Base-by-base conservation (phyloP, 2,329 filamentous ascomycete genomes). In the Nannizziopsis arthrosporioides region DNA sequence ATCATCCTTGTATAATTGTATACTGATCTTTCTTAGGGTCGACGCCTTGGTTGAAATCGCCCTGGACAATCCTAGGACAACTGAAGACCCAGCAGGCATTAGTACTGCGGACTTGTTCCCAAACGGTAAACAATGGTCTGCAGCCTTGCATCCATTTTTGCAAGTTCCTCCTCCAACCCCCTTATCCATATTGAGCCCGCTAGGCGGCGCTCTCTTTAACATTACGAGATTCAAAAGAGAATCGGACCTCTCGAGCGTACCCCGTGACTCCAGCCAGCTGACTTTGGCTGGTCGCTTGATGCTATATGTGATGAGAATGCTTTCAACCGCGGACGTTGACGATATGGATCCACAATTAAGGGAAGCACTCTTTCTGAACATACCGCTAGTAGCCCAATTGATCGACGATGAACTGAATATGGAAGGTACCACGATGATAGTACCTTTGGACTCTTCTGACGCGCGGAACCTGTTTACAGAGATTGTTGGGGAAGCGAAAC, bases 231-330 rank as follows among this genome's bases (percentile, higher is more conserved):
- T 61, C 3, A 18, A 65, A 54, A 50, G 59, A 46, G 49, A 61
- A 15, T 43, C 40, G 52, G 53, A 57, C 5, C 52, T 55, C 49
- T 58, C 56, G 39, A 65, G 18, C 53, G 62, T 75, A 12, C 60
- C 68, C 30, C 73, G 82, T 38, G 88, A 94, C 60, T 69, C 74
- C 3, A 76, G 77, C 54, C 84, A 84, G 0, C 77, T 81, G 30
- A 86, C 86, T 1, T 71, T 84, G 47, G 79, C 86, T 1, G 77
- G 85, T 11, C 76, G 90, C 48, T 84, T 93, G 69, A 79, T 82
- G 1, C 72, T 82, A 42, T 94, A 88, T 61, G 75, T 79, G 0
- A 70, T 73, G 5, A 74, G 73, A 42, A 61, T 92, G 0, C 60
- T 88, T 30, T 65, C 67, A 14, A 63, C 62, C 1, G 61, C 68